Evolutionary conservation across 768 basidiomycete genomes (phyloP), one percentile per base, ranked within the genome.

Genomic region (Panellus pusillus): DNA sequence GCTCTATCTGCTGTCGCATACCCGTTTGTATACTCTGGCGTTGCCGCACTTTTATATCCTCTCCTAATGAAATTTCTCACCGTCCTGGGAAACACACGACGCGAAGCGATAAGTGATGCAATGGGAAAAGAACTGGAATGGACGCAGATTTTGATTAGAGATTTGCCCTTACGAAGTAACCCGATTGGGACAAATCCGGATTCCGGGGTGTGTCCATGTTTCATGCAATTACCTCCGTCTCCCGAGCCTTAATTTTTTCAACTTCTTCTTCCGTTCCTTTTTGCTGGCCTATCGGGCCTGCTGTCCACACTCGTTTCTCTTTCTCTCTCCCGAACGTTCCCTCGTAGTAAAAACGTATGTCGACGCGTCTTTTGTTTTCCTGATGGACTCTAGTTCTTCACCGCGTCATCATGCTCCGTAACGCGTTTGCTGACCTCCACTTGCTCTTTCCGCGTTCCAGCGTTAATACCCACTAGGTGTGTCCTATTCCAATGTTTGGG

Each of bases 181-280:
- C 32, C 32, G 44, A 53, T 53, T 53, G 36, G 40, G 40, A 28
- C 44, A 17, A 44, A 32, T 12, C 27, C 43, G 35, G 50, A 44
- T 35, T 12, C 27, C 43, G 35, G 50, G 32, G 32, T 35, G 32
- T 35, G 24, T 14, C 32, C 32, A 35, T 35, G 32, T 35, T 35
- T 40, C 39, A 40, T 40, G 9, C 9, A 44, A 47, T 52, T 52
- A 57, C 58, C 41, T 54, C 52, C 54, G 49, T 57, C 55, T 69
- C 64, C 59, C 56, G 60, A 60, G 67, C 66, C 62, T 66, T 66
- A 62, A 67, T 63, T 58, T 58, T 63, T 61, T 47, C 49, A 58
- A 54, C 31, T 55, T 57, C 47, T 43, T 55, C 54, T 52, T 50
- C 49, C 54, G 45, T 67, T 59, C 53, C 54, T 37, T 46, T 35